phyloP scores from a whole-genome alignment of 2,329 filamentous ascomycete species.

The Colletotrichum gigasporum region DNA sequence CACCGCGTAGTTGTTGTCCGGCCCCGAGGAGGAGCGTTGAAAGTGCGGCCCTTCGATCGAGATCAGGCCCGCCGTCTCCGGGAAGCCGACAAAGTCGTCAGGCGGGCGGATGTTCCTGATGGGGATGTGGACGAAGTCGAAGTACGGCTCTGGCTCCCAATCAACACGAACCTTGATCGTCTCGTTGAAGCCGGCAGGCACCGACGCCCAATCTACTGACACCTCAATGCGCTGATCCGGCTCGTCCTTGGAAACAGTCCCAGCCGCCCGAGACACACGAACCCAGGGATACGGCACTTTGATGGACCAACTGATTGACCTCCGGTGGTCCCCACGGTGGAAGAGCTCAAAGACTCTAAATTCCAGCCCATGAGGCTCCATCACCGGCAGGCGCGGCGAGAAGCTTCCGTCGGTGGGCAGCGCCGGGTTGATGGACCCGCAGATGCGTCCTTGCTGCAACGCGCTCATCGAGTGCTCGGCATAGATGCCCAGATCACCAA shows the following conservation, averaged over 20 bases:
- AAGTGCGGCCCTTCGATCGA: conserved; percentile 34
- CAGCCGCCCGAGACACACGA: conserved; percentile 4
- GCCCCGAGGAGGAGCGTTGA: conserved; percentile 16
- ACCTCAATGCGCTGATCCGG: conserved; percentile 51
- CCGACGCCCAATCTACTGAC: conserved; percentile 54
- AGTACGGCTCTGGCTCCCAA: conserved; percentile 16
- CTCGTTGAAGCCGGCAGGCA: conserved; percentile 41
- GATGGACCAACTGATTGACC: conserved; percentile 26
- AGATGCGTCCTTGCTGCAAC: conserved; percentile 63
- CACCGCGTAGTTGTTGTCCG: neutral
- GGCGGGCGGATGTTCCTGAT: conserved; percentile 17
- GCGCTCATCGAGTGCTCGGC: conserved; percentile 63
- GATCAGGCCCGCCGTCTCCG: conserved; percentile 30
- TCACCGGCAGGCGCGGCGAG: conserved; percentile 51
- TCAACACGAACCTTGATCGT: conserved; percentile 13
- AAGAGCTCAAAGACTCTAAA: conserved; percentile 60
- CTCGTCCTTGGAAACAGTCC: neutral
- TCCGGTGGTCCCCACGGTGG: conserved; percentile 50
- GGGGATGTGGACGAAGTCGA: conserved; percentile 27
- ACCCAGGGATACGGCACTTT: conserved; percentile 28
- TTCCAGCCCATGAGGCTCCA: conserved; percentile 55
- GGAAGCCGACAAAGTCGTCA: conserved; percentile 32
- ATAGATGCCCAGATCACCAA: conserved; percentile 60
- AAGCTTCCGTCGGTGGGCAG: conserved; percentile 41
- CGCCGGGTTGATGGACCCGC: conserved; percentile 55